Conservation (phyloP, 1,139 yeast genomes). For the Pichia sp. region DNA sequence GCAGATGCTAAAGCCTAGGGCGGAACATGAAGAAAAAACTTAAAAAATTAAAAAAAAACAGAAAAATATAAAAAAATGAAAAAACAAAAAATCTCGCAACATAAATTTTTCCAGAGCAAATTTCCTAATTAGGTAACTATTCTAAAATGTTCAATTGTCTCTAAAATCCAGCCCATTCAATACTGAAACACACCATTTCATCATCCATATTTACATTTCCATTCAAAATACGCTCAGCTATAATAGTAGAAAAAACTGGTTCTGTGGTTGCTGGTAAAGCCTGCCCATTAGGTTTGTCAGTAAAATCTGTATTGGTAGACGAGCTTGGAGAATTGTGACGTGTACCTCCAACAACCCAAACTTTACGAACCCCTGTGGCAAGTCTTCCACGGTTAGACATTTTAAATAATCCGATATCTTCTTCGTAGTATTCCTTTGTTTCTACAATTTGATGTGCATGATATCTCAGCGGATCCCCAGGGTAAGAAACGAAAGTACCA, state of each 20-base stretch:
- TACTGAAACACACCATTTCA: conserved; percentile 43
- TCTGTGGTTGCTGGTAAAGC: not conserved
- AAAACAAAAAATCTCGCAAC: not conserved
- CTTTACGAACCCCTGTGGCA: conserved; percentile 88
- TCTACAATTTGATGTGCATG: conserved; percentile 82
- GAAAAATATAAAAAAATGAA: not conserved
- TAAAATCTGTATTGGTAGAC: not conserved
- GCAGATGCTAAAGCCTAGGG: not conserved
- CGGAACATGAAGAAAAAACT: not conserved
- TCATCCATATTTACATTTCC: conserved; percentile 7
- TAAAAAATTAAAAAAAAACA: not conserved
- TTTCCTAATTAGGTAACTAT: not conserved
- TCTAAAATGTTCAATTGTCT: not conserved
- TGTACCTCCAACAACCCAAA: conserved; percentile 50
- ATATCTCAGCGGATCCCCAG: conserved; percentile 87
- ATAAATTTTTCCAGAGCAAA: not conserved
- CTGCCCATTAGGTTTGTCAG: not conserved
- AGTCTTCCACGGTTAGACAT: conserved; percentile 79
- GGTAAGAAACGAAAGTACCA: conserved; percentile 81
- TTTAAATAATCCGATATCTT: conserved; percentile 47
- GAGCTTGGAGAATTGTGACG: not conserved
- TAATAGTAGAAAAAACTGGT: not conserved
- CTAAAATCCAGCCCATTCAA: conserved; percentile 75
- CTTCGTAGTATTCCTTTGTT: conserved; percentile 40
- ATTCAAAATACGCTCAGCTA: conserved; percentile 5